Evolutionary conservation across 352 stramenopile genomes (phyloP).

Genomic region (Phytophthora quininea): DNA sequence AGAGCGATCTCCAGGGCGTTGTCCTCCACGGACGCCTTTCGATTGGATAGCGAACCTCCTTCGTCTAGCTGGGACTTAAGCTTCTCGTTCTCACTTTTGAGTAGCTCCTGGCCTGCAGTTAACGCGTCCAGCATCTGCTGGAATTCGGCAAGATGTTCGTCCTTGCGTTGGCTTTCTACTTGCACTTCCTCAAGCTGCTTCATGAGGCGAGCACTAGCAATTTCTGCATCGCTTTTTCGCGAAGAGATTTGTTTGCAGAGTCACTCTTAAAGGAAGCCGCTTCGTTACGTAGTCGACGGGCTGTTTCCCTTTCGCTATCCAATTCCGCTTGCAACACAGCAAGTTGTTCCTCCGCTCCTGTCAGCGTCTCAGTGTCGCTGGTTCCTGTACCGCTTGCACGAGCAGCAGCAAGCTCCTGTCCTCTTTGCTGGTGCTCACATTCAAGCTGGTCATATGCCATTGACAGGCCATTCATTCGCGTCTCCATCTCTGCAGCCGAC

Average conservation of each 20-base stretch:
- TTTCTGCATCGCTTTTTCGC: conserved; percentile 32
- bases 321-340: conserved; percentile 41
- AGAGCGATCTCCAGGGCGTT: conserved; percentile 12
- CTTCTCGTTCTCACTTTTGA: conserved; percentile 45
- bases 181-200: conserved; percentile 41
- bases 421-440: conserved; percentile 38
- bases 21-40: background rate
- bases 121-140: conserved; percentile 51
- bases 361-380: background rate
- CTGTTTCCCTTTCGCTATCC: conserved; percentile 34
- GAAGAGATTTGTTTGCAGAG: conserved; percentile 11
- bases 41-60: conserved; percentile 4
- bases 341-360: conserved; percentile 14
- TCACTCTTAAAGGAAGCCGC: conserved; percentile 14
- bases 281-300: conserved; percentile 33
- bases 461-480: conserved; percentile 49
- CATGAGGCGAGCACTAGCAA: conserved; percentile 24
- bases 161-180: conserved; percentile 37
- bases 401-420: conserved; percentile 8
- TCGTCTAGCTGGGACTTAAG: conserved; percentile 41
- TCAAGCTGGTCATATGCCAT: conserved; percentile 63
- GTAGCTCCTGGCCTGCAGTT: conserved; percentile 28
- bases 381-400: background rate
- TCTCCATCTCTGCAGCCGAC: conserved; percentile 42
- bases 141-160: conserved; percentile 42